Evolutionary conservation across 164 flowering plant genomes (phyloP).

Genomic region (Malania oleifera): DNA sequence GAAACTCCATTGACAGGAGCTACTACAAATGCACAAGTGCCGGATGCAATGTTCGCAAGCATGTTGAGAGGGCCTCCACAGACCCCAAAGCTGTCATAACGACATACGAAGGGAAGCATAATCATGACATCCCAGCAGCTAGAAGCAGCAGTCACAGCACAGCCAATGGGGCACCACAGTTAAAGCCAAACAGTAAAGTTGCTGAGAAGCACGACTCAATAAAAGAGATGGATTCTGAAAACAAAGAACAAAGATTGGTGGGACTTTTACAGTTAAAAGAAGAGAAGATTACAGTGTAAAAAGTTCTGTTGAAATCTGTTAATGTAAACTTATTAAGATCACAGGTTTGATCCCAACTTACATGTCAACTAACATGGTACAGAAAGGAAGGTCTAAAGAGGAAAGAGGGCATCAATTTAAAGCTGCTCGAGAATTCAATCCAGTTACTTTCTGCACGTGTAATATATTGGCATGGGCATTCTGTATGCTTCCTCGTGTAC

Average conservation of each 20-base stretch:
- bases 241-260: constrained; percentile 40
- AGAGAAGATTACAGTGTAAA: constrained; percentile 26
- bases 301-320: background rate
- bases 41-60: constrained; percentile 90
- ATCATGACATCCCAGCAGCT: constrained; percentile 75
- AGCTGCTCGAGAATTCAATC: too few relatives aligned
- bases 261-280: constrained; percentile 49
- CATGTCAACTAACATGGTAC: too few relatives aligned
- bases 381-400: too few relatives aligned
- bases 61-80: constrained; percentile 84
- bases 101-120: constrained; percentile 94
- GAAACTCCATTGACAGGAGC: constrained; percentile 49
- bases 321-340: too few relatives aligned
- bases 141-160: constrained; percentile 44
- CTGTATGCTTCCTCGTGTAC: too few relatives aligned
- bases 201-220: constrained; percentile 27
- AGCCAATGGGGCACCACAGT: constrained; percentile 23
- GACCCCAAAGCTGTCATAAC: constrained; percentile 85
- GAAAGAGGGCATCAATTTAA: too few relatives aligned
- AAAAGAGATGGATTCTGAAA: constrained; percentile 29
- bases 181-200: constrained; percentile 26
- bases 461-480: too few relatives aligned
- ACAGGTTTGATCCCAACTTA: too few relatives aligned
- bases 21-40: constrained; percentile 78
- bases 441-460: too few relatives aligned